Percentiles rank a stretch among this genome's conserved stretches.
These are phyloP conservation scores for Pseudohalonectria lignicola DNA, from an alignment of 2,329 filamentous ascomycete species.

Conservation along the genomic window DNA sequence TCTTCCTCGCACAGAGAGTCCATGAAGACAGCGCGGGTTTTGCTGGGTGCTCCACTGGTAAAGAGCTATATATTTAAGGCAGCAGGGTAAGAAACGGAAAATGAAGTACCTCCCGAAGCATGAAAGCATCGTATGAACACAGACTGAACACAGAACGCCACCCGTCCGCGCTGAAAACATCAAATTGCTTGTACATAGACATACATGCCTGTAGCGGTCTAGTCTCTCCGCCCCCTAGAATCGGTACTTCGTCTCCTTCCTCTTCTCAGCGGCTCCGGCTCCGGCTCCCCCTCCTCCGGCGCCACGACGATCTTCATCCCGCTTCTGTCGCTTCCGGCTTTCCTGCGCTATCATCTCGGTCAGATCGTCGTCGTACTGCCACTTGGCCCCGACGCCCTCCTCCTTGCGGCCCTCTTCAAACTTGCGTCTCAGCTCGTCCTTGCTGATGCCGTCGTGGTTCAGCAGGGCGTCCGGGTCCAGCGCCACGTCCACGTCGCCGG, in stretches of 20 bases:
- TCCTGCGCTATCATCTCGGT: constrained; percentile 95
- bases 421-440: constrained; percentile 65
- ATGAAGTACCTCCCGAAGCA: too few relatives aligned
- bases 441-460: constrained; percentile 65
- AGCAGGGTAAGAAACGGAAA: too few relatives aligned
- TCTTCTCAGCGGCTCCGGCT: constrained; percentile 31
- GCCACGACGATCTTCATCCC: constrained; percentile 65
- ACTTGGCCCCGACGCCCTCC: constrained; percentile 57
- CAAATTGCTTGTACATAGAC: too few relatives aligned
- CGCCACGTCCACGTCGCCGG: constrained; percentile 86
- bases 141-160: too few relatives aligned
- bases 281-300: constrained; percentile 6
- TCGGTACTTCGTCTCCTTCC: constrained; percentile 42
- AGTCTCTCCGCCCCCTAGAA: constrained; percentile 21
- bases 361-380: constrained; percentile 75
- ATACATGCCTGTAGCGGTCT: too few relatives aligned
- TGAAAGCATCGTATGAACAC: too few relatives aligned
- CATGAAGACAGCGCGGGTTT: too few relatives aligned
- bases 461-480: constrained; percentile 76
- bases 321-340: constrained; percentile 79
- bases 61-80: too few relatives aligned
- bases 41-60: too few relatives aligned
- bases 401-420: constrained; percentile 65
- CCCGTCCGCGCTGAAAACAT: too few relatives aligned
- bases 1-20: too few relatives aligned